phyloP scores from a whole-genome alignment of 768 basidiomycete species.

The Piloderma croceum region DNA sequence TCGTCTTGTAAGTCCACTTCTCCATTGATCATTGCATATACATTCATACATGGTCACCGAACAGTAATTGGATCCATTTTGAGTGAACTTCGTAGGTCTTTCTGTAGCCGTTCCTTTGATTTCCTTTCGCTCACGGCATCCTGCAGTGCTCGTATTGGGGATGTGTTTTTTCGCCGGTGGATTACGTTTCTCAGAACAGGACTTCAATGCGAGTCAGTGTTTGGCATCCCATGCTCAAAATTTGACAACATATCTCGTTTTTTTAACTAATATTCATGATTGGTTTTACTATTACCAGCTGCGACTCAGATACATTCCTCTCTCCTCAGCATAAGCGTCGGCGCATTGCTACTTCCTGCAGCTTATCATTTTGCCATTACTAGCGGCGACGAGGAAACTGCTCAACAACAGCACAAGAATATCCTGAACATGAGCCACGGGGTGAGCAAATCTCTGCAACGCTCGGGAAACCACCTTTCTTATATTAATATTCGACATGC shows the following conservation, averaged over 20 bases:
- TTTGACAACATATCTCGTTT: neutral
- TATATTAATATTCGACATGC: neutral
- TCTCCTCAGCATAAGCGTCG: slow-evolving; percentile 70
- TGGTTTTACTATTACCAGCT: slow-evolving; percentile 24
- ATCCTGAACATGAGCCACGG: slow-evolving; percentile 50
- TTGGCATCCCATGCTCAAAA: too few species aligned
- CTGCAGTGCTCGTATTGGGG: slow-evolving; percentile 69
- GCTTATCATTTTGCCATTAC: slow-evolving; percentile 63
- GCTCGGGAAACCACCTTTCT: slow-evolving; percentile 4
- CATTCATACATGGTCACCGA: slow-evolving; percentile 7
- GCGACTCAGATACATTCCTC: slow-evolving; percentile 73
- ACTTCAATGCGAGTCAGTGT: slow-evolving; percentile 65
- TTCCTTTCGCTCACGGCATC: too few species aligned
- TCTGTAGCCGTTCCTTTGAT: too few species aligned
- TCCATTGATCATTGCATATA: too few species aligned
- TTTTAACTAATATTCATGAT: neutral
- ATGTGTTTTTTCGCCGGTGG: slow-evolving; percentile 92
- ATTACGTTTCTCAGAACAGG: slow-evolving; percentile 71
- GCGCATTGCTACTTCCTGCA: slow-evolving; percentile 72
- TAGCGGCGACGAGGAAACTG: slow-evolving; percentile 17
- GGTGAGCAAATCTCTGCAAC: slow-evolving; percentile 28
- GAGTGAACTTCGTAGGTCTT: slow-evolving; percentile 57
- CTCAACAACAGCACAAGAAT: slow-evolving; percentile 30
- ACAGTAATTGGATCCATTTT: slow-evolving; percentile 79
- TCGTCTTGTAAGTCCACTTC: slow-evolving; percentile 63